Conservation (phyloP, 345 rosid genomes). For the Gossypium turneri region DNA sequence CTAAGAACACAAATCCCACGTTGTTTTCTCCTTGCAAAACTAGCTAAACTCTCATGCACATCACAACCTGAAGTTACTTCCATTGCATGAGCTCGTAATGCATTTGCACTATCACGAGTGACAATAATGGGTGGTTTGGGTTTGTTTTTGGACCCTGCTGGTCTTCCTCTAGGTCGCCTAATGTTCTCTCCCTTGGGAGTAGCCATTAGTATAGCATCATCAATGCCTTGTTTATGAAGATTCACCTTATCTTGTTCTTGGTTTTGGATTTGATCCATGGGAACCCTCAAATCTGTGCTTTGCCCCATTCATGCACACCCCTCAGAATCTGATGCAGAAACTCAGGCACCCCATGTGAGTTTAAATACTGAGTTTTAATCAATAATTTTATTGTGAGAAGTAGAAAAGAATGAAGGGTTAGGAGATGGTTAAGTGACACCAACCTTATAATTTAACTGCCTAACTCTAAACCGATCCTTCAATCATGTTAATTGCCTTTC, state of each 20-base stretch:
- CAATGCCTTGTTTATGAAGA: constrained; percentile 5
- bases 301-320: constrained; percentile 46
- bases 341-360: constrained; percentile 19
- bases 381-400: constrained; percentile 46
- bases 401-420: constrained; percentile 70
- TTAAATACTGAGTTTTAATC: constrained; percentile 49
- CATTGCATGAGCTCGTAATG: constrained; percentile 83
- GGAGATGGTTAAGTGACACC: constrained; percentile 82
- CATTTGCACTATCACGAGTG: constrained; percentile 78
- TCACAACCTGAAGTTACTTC: constrained; percentile 92
- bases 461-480: constrained; percentile 45
- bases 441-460: constrained; percentile 45
- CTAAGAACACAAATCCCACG: constrained; percentile 77
- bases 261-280: constrained; percentile 36
- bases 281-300: constrained; percentile 36
- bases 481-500: constrained; percentile 57
- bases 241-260: constrained; percentile 42
- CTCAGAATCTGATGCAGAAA: background rate
- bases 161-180: constrained; percentile 86
- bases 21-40: constrained; percentile 79
- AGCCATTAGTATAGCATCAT: constrained; percentile 18
- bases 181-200: constrained; percentile 48
- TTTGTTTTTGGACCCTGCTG: constrained; percentile 90
- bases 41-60: constrained; percentile 62
- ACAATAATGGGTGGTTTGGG: constrained; percentile 94